Percentiles rank a stretch among this genome's conserved stretches.
These are phyloP conservation scores for Pythium volutum DNA, from an alignment of 352 stramenopile genomes.

Conservation along the genomic window DNA sequence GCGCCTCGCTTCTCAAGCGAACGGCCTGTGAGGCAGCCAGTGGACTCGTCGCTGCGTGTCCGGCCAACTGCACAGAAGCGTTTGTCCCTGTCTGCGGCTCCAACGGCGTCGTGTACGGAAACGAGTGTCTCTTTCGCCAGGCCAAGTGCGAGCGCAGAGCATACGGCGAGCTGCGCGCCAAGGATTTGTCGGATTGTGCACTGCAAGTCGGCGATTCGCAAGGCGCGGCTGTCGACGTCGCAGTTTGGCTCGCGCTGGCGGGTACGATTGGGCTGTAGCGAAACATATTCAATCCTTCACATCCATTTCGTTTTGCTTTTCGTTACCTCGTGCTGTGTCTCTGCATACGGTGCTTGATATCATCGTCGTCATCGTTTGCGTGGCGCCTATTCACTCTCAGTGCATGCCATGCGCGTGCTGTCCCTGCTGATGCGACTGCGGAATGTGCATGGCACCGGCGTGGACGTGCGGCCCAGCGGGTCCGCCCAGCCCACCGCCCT, in stretches of 20 bases:
- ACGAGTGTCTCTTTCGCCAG: slow-evolving; percentile 51
- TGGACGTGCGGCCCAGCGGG: slow-evolving; percentile 25
- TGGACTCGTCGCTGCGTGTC: slow-evolving; percentile 28
- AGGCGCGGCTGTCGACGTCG: slow-evolving; percentile 7
- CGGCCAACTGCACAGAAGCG: slow-evolving; percentile 32
- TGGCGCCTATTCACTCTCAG: neutral
- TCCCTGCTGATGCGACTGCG: slow-evolving; percentile 36
- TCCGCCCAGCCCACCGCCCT: slow-evolving; percentile 29
- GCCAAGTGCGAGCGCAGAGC: slow-evolving; percentile 37
- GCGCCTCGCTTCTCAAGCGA: slow-evolving; percentile 21
- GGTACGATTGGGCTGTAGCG: neutral
- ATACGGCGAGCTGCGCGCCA: slow-evolving; percentile 14
- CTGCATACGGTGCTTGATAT: neutral
- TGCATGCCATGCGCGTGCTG: slow-evolving; percentile 20
- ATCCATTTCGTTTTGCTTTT: neutral
- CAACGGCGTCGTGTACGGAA: slow-evolving; percentile 48
- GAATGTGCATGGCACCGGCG: slow-evolving; percentile 46
- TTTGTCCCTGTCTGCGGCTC: slow-evolving; percentile 48
- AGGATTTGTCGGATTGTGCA: slow-evolving; percentile 25
- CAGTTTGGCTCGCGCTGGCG: neutral
- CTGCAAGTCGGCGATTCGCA: slow-evolving; percentile 19
- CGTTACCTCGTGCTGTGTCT: neutral
- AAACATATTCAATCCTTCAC: neutral
- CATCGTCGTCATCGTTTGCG: neutral
- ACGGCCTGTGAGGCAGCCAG: slow-evolving; percentile 27